Base-by-base conservation (phyloP, 768 basidiomycete species). In the Amanita thiersii region DNA sequence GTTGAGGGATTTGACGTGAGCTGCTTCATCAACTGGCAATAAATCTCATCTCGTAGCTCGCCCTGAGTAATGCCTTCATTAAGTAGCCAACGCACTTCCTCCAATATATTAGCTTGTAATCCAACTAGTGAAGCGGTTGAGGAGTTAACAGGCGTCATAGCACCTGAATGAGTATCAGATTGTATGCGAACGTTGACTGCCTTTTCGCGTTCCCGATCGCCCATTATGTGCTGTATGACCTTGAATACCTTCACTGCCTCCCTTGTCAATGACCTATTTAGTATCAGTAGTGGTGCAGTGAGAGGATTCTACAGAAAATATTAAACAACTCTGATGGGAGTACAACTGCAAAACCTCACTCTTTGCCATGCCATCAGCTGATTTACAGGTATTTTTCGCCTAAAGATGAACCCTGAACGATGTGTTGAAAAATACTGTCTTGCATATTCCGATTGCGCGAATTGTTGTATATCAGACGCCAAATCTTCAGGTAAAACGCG, bases 301-400 rank as follows among this genome's bases (percentile, higher is more conserved):
- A 97, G 66, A 5, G 85, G 79, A 1, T 70, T 53, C 75, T 84
- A 40, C 38, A 26, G 32, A 15, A 32, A 43, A 33, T 29, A 30
- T 45, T 14, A n/a, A 44, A 44, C 35, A 29, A 23, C 11, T 21
- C 21, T 24, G 28, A 5, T 24, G 28, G 40, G 20, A 33, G 45
- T 11, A 37, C 4, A 10, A 34, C 35, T 29, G n/a, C 43, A 21
- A 14, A 14, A 20, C 36, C 37, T 40, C 40, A 77, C 81, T 72
- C 84, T 88, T 58, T 94, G 92, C 88, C 90, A 94, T 36, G 77
- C 72, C 86, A 96, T 91, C 63, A 94, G 75, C 54, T 88, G 81
- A 17, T 72, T 79, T 3, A 94, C 76, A 1, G 92, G 90, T 1
- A 94, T 76, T 46, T 71, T 78, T 34, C 89, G 73, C 47, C 75